phyloP scores from a whole-genome alignment of 2,329 filamentous ascomycete species.

The Ascochyta rabiei region DNA sequence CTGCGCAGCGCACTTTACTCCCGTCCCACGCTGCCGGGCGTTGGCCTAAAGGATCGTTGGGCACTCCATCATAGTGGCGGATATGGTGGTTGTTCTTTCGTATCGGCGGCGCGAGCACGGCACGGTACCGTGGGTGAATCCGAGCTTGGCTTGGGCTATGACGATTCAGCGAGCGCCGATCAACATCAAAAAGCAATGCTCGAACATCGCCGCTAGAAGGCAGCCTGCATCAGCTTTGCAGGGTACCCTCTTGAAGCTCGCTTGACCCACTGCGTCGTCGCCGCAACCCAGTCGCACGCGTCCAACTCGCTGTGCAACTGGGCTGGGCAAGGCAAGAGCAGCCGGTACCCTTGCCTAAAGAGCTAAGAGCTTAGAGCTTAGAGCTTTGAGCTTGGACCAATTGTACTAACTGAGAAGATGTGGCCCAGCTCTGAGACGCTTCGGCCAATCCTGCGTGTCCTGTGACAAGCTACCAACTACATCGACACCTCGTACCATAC shows the following conservation, averaged over 20 bases:
- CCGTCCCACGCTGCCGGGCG: background rate
- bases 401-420: background rate
- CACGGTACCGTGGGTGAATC: constrained; percentile 8
- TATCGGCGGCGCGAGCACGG: background rate
- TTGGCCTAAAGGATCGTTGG: too few species aligned
- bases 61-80: background rate
- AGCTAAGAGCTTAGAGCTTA: too few species aligned
- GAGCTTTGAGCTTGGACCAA: constrained; percentile 11
- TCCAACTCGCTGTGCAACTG: background rate
- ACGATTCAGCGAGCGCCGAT: constrained; percentile 15
- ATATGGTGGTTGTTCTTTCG: background rate
- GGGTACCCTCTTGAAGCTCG: background rate
- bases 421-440: constrained; percentile 8
- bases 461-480: constrained; percentile 6
- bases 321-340: background rate
- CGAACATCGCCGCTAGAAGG: constrained; percentile 3
- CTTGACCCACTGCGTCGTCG: background rate
- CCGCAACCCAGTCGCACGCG: background rate
- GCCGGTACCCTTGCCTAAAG: constrained; percentile 4
- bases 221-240: constrained; percentile 7
- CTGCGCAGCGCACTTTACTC: background rate
- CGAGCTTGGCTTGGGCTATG: constrained; percentile 13
- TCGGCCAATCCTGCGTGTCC: constrained; percentile 3
- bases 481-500: constrained; percentile 13
- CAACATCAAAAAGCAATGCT: constrained; percentile 14